Conservation (phyloP, 331 rosid genomes). For the Quercus phellos region DNA sequence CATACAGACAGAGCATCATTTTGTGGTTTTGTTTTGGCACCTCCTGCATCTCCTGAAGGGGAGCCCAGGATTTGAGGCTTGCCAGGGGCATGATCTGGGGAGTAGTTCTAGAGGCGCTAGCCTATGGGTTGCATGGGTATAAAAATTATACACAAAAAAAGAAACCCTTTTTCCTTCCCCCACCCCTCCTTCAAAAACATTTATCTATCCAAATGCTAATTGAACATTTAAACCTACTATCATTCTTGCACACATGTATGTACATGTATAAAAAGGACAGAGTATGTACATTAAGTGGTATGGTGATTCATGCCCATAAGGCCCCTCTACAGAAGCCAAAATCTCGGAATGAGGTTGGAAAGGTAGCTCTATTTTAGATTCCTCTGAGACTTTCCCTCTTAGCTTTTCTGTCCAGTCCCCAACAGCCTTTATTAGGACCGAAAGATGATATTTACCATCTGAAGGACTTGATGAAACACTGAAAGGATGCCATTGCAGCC, state of each 20-base stretch:
- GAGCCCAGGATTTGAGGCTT: too few species aligned
- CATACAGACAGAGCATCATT: background rate
- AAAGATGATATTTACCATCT: conserved; percentile 73
- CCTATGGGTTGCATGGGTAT: background rate
- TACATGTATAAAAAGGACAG: background rate
- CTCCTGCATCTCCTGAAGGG: too few species aligned
- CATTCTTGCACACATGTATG: background rate
- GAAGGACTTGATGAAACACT: conserved; percentile 92
- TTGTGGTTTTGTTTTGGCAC: background rate
- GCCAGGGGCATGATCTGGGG: too few species aligned
- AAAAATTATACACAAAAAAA: background rate
- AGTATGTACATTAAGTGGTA: conserved; percentile 69
- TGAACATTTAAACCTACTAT: background rate
- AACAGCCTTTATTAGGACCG: conserved; percentile 83
- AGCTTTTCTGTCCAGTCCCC: conserved; percentile 78
- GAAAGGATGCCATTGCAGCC: conserved; percentile 98
- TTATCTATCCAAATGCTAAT: too few species aligned
- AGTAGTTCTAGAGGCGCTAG: too few species aligned
- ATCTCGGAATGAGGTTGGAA: conserved; percentile 23
- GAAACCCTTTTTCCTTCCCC: background rate
- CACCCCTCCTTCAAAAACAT: too few species aligned
- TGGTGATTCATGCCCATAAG: conserved; percentile 88
- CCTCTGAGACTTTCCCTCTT: conserved; percentile 37
- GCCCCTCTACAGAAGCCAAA: conserved; percentile 86
- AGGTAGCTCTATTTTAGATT: conserved; percentile 24